These are phyloP conservation scores for Saraca asoca DNA, from an alignment of 331 rosid species.

Conservation along the genomic window DNA sequence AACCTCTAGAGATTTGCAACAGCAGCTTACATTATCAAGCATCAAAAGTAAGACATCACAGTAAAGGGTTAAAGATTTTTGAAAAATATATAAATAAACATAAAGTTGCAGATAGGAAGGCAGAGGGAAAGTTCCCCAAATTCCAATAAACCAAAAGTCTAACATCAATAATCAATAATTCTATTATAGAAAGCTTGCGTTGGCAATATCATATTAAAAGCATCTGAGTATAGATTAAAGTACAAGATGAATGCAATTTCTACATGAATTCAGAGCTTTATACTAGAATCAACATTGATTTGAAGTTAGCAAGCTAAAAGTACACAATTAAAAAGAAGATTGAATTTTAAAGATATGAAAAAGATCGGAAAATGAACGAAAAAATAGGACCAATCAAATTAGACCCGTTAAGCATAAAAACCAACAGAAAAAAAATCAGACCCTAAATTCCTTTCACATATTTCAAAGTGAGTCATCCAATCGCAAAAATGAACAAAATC, in stretches of 20 bases:
- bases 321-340: background rate
- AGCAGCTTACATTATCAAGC: conserved; percentile 3
- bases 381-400: no score
- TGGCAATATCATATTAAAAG: background rate
- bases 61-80: background rate
- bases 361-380: background rate
- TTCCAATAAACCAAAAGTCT: no score
- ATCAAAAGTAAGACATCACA: background rate
- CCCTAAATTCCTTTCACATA: conserved; percentile 4
- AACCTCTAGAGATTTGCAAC: background rate
- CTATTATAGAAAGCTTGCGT: no score
- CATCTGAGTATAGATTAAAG: background rate
- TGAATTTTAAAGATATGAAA: background rate
- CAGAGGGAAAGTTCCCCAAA: no score
- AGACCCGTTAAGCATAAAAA: background rate
- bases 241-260: background rate
- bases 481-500: conserved; percentile 11
- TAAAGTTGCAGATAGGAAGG: background rate
- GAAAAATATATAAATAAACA: background rate
- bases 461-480: conserved; percentile 23
- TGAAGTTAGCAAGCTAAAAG: conserved; percentile 5
- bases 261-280: background rate
- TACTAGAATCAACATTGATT: conserved; percentile 22
- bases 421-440: background rate
- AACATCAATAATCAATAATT: no score